A percentile compares a stretch with the other conserved stretches of the same genome.
These are phyloP conservation scores for Ganoderma boninense DNA, from an alignment of 1,284 basidiomycete genomes.

Conservation along the genomic window DNA sequence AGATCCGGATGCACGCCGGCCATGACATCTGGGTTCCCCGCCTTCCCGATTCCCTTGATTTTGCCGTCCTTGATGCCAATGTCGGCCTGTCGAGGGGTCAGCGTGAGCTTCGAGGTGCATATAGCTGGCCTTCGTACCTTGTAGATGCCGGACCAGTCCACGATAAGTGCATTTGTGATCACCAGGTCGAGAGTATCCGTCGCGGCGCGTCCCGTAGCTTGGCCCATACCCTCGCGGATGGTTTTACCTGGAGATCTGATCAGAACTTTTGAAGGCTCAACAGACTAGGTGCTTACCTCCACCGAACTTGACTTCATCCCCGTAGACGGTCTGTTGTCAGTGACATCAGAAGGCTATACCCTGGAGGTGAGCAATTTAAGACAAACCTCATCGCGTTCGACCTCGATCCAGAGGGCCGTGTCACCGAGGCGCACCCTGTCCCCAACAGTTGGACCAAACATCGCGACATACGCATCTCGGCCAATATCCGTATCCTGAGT, in stretches of 20 bases:
- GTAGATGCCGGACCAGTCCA: constrained; percentile 96
- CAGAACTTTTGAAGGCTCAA: not conserved
- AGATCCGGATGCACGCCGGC: constrained; percentile 79
- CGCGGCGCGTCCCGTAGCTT: constrained; percentile 80
- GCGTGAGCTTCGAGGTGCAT: not conserved
- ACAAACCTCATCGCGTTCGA: constrained; percentile 86
- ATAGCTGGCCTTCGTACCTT: constrained; percentile 62
- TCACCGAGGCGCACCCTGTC: constrained; percentile 92
- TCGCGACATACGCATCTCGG: constrained; percentile 81
- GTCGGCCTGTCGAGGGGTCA: constrained; percentile 75
- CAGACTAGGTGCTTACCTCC: constrained; percentile 65
- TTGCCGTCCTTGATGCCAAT: constrained; percentile 90
- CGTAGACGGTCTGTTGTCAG: constrained; percentile 73
- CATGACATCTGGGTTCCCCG: constrained; percentile 97
- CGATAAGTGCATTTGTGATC: constrained; percentile 93
- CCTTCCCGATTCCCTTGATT: constrained; percentile 94
- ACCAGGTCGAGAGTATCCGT: constrained; percentile 86
- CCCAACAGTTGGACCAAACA: constrained; percentile 96
- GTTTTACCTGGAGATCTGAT: constrained; percentile 73
- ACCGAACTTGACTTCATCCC: constrained; percentile 98
- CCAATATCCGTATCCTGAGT: constrained; percentile 60
- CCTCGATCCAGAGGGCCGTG: constrained; percentile 91
- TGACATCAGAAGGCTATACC: constrained; percentile 6
- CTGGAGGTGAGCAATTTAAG: not conserved
- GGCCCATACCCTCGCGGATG: constrained; percentile 97